phyloP scores from a whole-genome alignment of 2,329 filamentous ascomycete genomes.

The Fusarium sp. region DNA sequence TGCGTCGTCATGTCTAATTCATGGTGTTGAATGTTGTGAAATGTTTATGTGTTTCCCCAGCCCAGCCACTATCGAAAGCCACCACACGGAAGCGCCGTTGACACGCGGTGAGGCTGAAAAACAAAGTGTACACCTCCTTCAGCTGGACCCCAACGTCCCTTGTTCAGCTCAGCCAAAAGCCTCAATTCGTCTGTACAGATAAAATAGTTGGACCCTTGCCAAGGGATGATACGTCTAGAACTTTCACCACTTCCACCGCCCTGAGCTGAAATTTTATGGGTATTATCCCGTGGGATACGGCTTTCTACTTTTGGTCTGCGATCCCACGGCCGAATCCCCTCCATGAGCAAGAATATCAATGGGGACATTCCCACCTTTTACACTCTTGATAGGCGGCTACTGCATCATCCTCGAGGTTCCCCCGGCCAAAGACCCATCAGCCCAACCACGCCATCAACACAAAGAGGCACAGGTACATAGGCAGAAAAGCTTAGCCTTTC shows the following conservation, averaged over 20 bases:
- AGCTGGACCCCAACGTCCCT: not conserved
- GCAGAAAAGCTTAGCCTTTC: constrained; percentile 14
- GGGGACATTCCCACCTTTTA: not conserved
- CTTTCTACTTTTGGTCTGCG: not conserved
- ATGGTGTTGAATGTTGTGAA: not conserved
- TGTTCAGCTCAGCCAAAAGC: not conserved
- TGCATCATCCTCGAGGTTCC: not conserved
- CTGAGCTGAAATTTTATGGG: not conserved
- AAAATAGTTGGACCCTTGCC: not conserved
- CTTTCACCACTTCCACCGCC: not conserved
- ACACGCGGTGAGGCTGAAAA: constrained; percentile 5
- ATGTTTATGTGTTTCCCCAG: not conserved
- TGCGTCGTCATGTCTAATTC: not conserved
- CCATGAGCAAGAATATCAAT: not conserved
- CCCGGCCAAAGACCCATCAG: not conserved
- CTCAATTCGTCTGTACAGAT: not conserved
- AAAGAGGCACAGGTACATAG: constrained; percentile 10
- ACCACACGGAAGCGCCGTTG: not conserved
- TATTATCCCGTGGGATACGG: not conserved
- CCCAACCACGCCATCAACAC: constrained; percentile 15
- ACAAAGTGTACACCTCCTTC: not conserved
- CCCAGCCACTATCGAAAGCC: not conserved
- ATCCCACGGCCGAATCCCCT: not conserved
- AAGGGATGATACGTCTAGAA: not conserved
- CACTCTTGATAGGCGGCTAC: not conserved